phyloP scores from a whole-genome alignment of 768 basidiomycete genomes.

The Suillus ampliporus region DNA sequence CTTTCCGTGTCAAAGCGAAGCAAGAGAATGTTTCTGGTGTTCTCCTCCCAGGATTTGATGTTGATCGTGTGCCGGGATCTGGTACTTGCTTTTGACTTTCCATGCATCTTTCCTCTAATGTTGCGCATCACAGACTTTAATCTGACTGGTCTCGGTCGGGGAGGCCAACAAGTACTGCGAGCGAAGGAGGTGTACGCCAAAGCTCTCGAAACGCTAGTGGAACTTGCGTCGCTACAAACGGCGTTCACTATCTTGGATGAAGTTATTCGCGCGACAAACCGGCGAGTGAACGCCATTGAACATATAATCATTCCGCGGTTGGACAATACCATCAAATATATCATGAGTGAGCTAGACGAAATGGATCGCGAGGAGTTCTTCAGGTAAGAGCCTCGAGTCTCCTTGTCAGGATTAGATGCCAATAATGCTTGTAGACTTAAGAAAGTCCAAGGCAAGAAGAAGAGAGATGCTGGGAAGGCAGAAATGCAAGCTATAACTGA shows the following conservation, averaged over 20 bases:
- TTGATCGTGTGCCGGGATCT: slow-evolving; percentile 82
- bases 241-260: slow-evolving; percentile 99
- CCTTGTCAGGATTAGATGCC: neutral
- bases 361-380: slow-evolving; percentile 98
- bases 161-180: slow-evolving; percentile 93
- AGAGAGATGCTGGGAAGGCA: slow-evolving; percentile 21
- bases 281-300: slow-evolving; percentile 98
- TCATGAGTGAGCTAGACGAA: slow-evolving; percentile 96
- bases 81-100: slow-evolving; percentile 49
- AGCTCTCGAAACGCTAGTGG: slow-evolving; percentile 95
- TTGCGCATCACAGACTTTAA: slow-evolving; percentile 77
- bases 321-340: slow-evolving; percentile 98
- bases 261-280: slow-evolving; percentile 98
- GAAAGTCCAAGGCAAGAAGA: slow-evolving; percentile 89
- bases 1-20: slow-evolving; percentile 91
- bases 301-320: slow-evolving; percentile 94
- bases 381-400: slow-evolving; percentile 54
- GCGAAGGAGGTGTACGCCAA: slow-evolving; percentile 98
- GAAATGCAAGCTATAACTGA: slow-evolving; percentile 30
- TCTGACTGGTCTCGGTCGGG: slow-evolving; percentile 94
- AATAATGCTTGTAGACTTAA: slow-evolving; percentile 66
- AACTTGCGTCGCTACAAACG: slow-evolving; percentile 95
- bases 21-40: slow-evolving; percentile 99
- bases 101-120: neutral
- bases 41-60: slow-evolving; percentile 93